Percentiles rank a stretch among this genome's conserved stretches.
phyloP scores from a whole-genome alignment of 2,329 filamentous ascomycete species.

The Sporothrix inflata region DNA sequence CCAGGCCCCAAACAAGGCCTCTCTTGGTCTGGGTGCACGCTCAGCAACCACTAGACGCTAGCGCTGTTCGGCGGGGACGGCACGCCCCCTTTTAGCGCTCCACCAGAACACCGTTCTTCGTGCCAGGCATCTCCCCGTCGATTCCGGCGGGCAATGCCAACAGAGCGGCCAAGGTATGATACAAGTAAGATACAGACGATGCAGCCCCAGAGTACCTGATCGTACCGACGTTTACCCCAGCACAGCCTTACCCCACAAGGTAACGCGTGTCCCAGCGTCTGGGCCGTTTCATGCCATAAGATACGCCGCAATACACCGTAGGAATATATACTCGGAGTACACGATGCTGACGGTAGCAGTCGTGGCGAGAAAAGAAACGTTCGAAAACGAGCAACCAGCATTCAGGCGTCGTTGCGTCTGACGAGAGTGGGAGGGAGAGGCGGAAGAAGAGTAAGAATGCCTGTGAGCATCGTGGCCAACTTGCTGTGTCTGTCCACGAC shows the following conservation, averaged over 20 bases:
- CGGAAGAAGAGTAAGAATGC: neutral
- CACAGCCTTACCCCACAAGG: neutral
- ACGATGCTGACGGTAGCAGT: neutral
- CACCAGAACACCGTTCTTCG: neutral
- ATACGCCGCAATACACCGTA: neutral
- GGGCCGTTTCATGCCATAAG: slow-evolving; percentile 3
- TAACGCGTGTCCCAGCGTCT: slow-evolving; percentile 1
- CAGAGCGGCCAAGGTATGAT: neutral
- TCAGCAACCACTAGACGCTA: slow-evolving; percentile 18
- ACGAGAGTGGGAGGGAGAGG: neutral
- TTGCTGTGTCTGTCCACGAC: neutral
- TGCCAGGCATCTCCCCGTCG: slow-evolving; percentile 2
- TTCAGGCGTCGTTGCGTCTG: neutral
- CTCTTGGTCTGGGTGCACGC: neutral
- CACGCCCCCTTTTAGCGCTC: neutral
- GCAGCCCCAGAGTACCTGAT: neutral
- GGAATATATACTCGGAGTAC: neutral
- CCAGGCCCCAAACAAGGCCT: neutral
- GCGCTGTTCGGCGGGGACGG: neutral
- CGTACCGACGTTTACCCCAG: slow-evolving; percentile 6
- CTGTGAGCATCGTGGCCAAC: neutral
- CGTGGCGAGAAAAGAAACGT: neutral
- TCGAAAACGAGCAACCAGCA: neutral
- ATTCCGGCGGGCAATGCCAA: slow-evolving; percentile 8
- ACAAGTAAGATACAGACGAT: neutral